Evolutionary conservation across 768 basidiomycete genomes (phyloP), one percentile per base, ranked within the genome.

Genomic region (Suillus alpinus): DNA sequence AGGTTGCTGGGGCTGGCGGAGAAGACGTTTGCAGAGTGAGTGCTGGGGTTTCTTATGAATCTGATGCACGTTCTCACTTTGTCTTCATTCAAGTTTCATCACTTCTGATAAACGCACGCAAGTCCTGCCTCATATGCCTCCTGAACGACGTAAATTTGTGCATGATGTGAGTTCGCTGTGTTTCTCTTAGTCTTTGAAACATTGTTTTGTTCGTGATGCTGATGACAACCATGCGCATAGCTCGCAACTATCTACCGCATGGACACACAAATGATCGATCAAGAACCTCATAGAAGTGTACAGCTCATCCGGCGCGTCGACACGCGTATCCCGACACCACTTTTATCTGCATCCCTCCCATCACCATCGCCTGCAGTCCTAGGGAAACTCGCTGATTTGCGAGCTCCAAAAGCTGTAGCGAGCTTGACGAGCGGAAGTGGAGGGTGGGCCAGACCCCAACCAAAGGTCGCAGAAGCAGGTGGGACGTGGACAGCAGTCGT

Each of bases 261-360:
- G 71, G 89, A 92, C 62, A 86, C 89, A 0, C 85, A 91, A 66
- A 86, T 94, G 78, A 85, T 99, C 20, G 96, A 98, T 71, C 90
- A 91, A 67, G 96, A 97, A 66, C 96, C 96, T 0, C 83, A 91
- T 68, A 80, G 92, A 52, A 89, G 92, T 65, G 89, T 96, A 1
- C 89, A 93, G 69, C 83, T 97, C 52, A 77, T 92, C 55, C 82
- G 92, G 37, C 83, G 93, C 14, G 74, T 95, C 51, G 95, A 97
- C 71, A 89, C 94, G 0, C 85, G 92, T 26, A 75, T 92, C 6
- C 94, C 95, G 0, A 70, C 66, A 1, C 91, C 92, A 1, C 75
- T 88, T 4, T 80, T 98, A 32, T 32, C 63, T n/a, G 37, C 56
- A 7, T 50, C 49, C 10, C 49, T 50, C 49, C 18, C 49, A 50